Evolutionary conservation across 1,139 yeast species (phyloP), one percentile per base, ranked within the genome.

Genomic region (Hanseniaspora uvarum): DNA sequence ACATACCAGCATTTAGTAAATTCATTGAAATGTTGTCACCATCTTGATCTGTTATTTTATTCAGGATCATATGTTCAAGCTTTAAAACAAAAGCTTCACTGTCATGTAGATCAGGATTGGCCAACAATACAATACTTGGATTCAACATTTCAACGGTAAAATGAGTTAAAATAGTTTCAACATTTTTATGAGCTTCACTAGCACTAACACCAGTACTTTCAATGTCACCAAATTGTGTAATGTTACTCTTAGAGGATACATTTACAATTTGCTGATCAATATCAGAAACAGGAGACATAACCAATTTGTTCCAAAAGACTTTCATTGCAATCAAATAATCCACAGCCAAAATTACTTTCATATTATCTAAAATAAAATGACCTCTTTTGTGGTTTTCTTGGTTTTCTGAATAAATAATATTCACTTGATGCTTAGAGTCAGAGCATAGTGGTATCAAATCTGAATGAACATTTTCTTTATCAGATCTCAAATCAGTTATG

Each of bases 1-100:
- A 94, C 82, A 94, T 80, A 1, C 98, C 97, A 54, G 88, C 78
- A 58, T 85, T 86, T 59, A 82, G 79, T 0, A 86, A 83, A 18
- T 89, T 80, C 8, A 88, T 66, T 1, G 89, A 78, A 0, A 62
- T 56, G 2, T 79, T 74, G 57, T 80, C 79, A 19, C 24, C 34
- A 7, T 21, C 43, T 4, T 34, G 5, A 4, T 24, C 28, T n/a
- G 5, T 34, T 4, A 34, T 61, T 58, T 85, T 81, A 0, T 92
- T 77, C 4, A 87, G 63, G 47, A 85, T 70, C 8, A 89, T 68
- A 62, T 89, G 96, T 56, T 84, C 94, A 18, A 88, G 81, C 61
- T 86, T 86, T 68, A 92, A 84, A 1, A 92, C 96, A 57, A 92
- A 76, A 0, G 98, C 98, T 61, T 89, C 95, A 0, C 95, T 80